Percentiles rank a stretch among this genome's conserved stretches.
These are phyloP conservation scores for Rusavskia elegans DNA, from an alignment of 495 filamentous ascomycete species.

Conservation along the genomic window DNA sequence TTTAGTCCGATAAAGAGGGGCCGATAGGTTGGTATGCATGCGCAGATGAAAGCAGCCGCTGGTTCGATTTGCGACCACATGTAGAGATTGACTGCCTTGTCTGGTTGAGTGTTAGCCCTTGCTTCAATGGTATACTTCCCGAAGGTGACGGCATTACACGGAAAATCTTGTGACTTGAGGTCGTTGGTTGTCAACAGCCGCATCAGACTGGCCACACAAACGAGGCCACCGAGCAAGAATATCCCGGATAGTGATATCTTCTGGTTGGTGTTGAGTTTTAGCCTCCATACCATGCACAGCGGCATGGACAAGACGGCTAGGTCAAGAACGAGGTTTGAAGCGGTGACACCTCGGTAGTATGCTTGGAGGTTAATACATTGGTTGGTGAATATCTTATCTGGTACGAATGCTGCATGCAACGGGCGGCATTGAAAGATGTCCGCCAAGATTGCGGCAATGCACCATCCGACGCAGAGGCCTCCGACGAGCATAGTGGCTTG, in stretches of 20 bases:
- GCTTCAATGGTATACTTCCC: background rate
- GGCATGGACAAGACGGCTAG: background rate
- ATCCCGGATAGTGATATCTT: background rate
- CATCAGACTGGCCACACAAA: no score
- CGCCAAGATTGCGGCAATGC: background rate
- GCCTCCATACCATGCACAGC: background rate
- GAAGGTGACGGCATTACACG: background rate
- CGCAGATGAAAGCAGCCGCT: conserved; percentile 18
- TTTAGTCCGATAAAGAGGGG: conserved; percentile 1
- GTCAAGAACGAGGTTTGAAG: background rate
- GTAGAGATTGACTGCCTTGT: background rate
- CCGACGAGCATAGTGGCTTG: background rate
- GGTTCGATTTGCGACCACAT: conserved; percentile 20
- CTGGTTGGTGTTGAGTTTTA: background rate
- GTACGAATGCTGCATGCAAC: background rate
- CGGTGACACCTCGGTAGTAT: background rate
- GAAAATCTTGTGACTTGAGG: background rate
- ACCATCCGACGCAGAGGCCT: background rate
- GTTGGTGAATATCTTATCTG: background rate
- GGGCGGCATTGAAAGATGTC: background rate
- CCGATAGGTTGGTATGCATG: conserved; percentile 18
- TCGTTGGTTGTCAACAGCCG: background rate
- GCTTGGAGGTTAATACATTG: background rate
- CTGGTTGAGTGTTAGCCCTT: background rate
- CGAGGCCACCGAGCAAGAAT: background rate